These are phyloP conservation scores for Camellia granthamiana DNA, from an alignment of 148 eudicot species.

Conservation along the genomic window DNA sequence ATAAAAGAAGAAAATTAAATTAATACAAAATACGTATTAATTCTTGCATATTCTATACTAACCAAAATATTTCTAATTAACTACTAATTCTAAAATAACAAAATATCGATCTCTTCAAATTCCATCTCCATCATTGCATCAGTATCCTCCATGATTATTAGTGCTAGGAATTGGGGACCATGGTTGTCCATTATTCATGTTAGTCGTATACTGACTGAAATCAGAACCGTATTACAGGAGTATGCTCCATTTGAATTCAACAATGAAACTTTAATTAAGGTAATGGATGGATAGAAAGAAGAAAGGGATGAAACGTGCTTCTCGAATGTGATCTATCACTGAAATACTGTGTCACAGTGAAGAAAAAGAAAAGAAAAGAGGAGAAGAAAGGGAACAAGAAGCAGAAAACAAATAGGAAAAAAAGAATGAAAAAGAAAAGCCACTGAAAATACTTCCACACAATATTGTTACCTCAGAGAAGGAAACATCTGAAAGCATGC, in stretches of 20 bases:
- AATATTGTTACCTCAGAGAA: constrained; percentile 54
- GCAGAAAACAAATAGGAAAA: background rate
- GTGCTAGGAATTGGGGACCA: no score
- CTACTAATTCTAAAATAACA: no score
- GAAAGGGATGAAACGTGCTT: background rate
- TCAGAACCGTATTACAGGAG: background rate
- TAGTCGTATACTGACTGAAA: background rate
- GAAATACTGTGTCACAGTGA: background rate
- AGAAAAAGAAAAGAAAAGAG: background rate
- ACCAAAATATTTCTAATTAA: no score
- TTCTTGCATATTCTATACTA: no score
- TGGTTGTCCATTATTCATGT: background rate
- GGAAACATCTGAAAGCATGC: constrained; percentile 67
- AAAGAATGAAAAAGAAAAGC: background rate
- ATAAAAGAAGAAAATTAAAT: no score
- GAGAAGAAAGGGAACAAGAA: background rate
- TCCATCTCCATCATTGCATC: no score
- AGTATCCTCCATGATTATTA: no score
- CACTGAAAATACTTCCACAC: background rate
- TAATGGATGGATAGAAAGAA: background rate
- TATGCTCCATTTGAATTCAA: background rate
- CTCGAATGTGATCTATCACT: background rate
- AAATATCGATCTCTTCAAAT: no score
- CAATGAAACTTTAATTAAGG: background rate
- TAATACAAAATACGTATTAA: no score